Evolutionary conservation across 331 rosid genomes (phyloP), one percentile per base, ranked within the genome.

Genomic region (Malus hybrid): DNA sequence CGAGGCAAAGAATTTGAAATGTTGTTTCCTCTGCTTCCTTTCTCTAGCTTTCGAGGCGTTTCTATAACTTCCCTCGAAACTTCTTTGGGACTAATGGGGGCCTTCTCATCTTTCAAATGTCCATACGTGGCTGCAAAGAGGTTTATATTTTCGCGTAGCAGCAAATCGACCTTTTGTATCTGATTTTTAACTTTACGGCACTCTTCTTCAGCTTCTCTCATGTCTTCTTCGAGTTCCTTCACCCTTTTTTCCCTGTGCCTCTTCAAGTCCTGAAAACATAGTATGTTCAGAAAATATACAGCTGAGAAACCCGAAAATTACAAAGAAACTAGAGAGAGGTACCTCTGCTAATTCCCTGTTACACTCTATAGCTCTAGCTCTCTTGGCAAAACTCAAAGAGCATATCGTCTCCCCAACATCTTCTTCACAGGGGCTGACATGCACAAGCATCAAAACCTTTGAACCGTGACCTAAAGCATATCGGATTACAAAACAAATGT

Each of bases 371-470:
- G 87, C 93, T 85, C 97, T 89, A 10, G 93, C 92, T 82, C 97
- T 88, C 88, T 87, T 88, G 12, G 96, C 97, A 65, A 94, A 94
- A 86, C 88, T 91, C 74, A 94, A 83, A 18, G 98, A 90, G 69
- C 95, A 94, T 48, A 94, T 80, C 18, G 97, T 90, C 86, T 94
- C 98, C 16, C 84, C 90, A n/a, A 87, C 87, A 86, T 94, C 97
- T 69, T 85, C 91, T 82, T 88, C 95, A 36, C 86, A 87, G 11
- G 97, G 95, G 76, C 97, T 91, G 82, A 91, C 84, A 80, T 90
- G 98, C 80, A 87, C 97, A 16, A 94, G 91, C 98, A 94, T 91
- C 85, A 94, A 83, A 60, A 90, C 95, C 88, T 94, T 91, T 19
- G 98, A 94, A 70, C 93, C 87, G 33, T 90, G 85, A 72, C 96